Percentiles rank a stretch among this genome's conserved stretches.
Conservation (phyloP, 1,139 yeast species). For the Blastobotrys malaysiensis region DNA sequence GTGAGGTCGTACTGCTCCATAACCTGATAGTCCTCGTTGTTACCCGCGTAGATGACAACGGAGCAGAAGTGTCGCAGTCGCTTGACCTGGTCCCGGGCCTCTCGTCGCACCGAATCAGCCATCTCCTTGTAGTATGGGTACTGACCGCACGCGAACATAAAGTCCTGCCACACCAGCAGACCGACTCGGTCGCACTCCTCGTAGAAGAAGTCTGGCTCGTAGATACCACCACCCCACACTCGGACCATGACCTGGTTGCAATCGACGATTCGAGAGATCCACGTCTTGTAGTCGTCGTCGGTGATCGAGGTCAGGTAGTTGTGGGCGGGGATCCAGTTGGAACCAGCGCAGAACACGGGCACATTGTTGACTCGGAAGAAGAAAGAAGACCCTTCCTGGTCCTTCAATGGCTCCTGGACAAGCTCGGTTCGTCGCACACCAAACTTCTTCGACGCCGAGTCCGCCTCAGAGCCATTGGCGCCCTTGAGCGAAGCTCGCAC, state of each 20-base stretch:
- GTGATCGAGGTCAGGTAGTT: slow-evolving; percentile 36
- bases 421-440: slow-evolving; percentile 41
- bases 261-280: slow-evolving; percentile 34
- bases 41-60: slow-evolving; percentile 17
- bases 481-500: slow-evolving; percentile 21
- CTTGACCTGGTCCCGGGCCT: slow-evolving; percentile 36
- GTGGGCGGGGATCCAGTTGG: slow-evolving; percentile 48
- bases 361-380: slow-evolving; percentile 40
- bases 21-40: slow-evolving; percentile 21
- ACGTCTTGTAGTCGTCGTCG: slow-evolving; percentile 33
- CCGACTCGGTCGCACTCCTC: slow-evolving; percentile 42
- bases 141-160: slow-evolving; percentile 50
- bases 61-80: slow-evolving; percentile 36
- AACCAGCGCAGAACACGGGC: slow-evolving; percentile 39
- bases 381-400: slow-evolving; percentile 37
- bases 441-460: slow-evolving; percentile 12
- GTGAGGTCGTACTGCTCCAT: slow-evolving; percentile 15
- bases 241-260: slow-evolving; percentile 45
- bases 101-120: slow-evolving; percentile 33
- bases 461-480: slow-evolving; percentile 5
- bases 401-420: slow-evolving; percentile 35
- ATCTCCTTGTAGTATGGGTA: slow-evolving; percentile 38
- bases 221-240: slow-evolving; percentile 49
- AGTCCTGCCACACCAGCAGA: slow-evolving; percentile 46
- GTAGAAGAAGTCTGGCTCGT: slow-evolving; percentile 41